Evolutionary conservation across 2,329 filamentous ascomycete genomes (phyloP), one percentile per base, ranked within the genome.

Genomic region (Alternaria brassicae): DNA sequence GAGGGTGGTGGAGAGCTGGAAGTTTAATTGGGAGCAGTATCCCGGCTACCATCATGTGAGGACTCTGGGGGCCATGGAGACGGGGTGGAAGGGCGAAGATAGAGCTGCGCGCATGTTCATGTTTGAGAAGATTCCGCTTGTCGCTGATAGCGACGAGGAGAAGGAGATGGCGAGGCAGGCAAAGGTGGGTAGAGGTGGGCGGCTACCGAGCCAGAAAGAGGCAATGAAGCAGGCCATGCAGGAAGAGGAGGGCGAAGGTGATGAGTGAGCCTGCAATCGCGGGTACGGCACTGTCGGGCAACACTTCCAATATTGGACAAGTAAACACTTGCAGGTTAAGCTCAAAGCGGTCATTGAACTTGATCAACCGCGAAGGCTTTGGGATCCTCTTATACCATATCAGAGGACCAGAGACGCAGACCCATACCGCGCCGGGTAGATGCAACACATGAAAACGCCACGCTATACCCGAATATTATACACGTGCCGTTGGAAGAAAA

Each of bases 31-130:
- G 5, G 79, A 71, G 15, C 86, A 84, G 23, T 95, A 94, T 74
- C 90, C 89, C 0, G 89, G 89, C 0, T 95, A 95, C 75, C 82
- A 78, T 60, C 91, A 94, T 78, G 88, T 89, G 15, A 77, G 91
- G 59, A 94, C 91, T 4, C 75, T 92, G 58, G 91, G 91, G 1
- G 87, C 78, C 34, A 70, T 83, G 5, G 76, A 78, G 48, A 72
- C 80, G 1, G 81, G 79, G 28, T 83, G 82, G 82, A 82, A 79
- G 70, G 82, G 81, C 0, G 81, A 83, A 65, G 79, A 82, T 39
- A 71, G 82, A 42, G 74, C 75, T 34, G 80, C 81, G 58, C 75
- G 81, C 61, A 80, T 78, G 62, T 83, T 79, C 72, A 74, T 82
- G 1, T 83, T 83, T 69, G 74, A 79, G 61, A 76, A 76, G 65